Percentiles rank a stretch among this genome's conserved stretches.
These are phyloP conservation scores for Pichia sporocuriosa DNA, from an alignment of 805 yeast genomes.

Conservation along the genomic window DNA sequence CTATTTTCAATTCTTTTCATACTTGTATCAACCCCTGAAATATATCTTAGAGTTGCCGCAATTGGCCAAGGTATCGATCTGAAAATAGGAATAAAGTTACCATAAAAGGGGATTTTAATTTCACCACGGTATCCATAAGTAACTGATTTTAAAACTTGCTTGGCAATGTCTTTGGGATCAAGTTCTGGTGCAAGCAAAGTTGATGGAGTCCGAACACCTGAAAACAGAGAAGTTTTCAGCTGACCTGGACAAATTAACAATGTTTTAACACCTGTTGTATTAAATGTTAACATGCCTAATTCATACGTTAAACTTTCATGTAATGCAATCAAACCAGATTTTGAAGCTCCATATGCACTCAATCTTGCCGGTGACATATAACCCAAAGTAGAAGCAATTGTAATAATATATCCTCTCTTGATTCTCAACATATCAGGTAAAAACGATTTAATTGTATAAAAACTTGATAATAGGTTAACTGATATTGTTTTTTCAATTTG, in stretches of 20 bases:
- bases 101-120: slow-evolving; percentile 70
- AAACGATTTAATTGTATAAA: slow-evolving; percentile 61
- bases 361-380: slow-evolving; percentile 77
- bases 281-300: slow-evolving; percentile 45
- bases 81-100: slow-evolving; percentile 63
- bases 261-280: slow-evolving; percentile 53
- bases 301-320: slow-evolving; percentile 78
- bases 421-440: slow-evolving; percentile 62
- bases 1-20: slow-evolving; percentile 31
- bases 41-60: slow-evolving; percentile 43
- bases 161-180: slow-evolving; percentile 61
- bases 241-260: slow-evolving; percentile 86
- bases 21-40: slow-evolving; percentile 62
- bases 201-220: slow-evolving; percentile 64
- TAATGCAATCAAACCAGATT: slow-evolving; percentile 76
- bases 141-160: slow-evolving; percentile 46
- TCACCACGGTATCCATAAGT: slow-evolving; percentile 60
- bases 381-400: slow-evolving; percentile 80
- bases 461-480: slow-evolving; percentile 65
- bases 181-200: slow-evolving; percentile 74
- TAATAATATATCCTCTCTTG: slow-evolving; percentile 69
- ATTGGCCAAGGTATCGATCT: slow-evolving; percentile 70
- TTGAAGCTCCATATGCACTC: slow-evolving; percentile 82
- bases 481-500: slow-evolving; percentile 59
- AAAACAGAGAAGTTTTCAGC: slow-evolving; percentile 67